Base-by-base conservation (phyloP, 108 stramenopile species). In the Mediolabrus comicus region DNA sequence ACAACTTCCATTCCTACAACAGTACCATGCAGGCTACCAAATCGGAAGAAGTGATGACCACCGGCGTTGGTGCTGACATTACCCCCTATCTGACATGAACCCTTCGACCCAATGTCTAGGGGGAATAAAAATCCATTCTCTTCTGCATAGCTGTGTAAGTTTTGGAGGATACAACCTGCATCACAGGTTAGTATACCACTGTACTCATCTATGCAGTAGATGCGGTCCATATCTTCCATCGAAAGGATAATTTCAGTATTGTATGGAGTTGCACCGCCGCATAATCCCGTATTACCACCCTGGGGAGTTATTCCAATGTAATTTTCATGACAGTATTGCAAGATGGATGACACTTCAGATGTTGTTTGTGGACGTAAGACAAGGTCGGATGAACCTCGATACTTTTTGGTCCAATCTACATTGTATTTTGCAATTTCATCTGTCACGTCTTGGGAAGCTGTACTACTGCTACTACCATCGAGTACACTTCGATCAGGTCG, bases 31-130 rank as follows among this genome's bases (percentile, higher is more conserved):
- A 99, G 62, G 62, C 77, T 55, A 13, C 81, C 81, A 52, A 69
- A 95, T 24, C 91, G 80, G 38, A 88, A 61, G 28, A 87, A 72
- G 36, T 87, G 90, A 6, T 90, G 60, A 4, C 92, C 92, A 11
- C 98, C 99, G 2, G 99, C 99, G 62, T 98, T 98, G 33, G 98
- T 99, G 46, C 84, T 79, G 13, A 98, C 70, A 65, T 96, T 98
- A 27, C 99, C 99, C 14, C 99, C 99, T 70, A 99, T 97, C 58
- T 84, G 85, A 78, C 99, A 99, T 3, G 87, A 83, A 10, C 99
- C 99, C 67, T 97, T 97, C 30, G 97, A 88, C 13, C 98, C 98
- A 17, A 99, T 79, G 60, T 98, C 98, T 13, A 98, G 69, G 2
- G 98, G 98, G 29, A 97, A 83, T 29, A 94, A 59, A 66, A 56